phyloP scores from a whole-genome alignment of 805 yeast species.

The Yamadazyma paraphyllophila region DNA sequence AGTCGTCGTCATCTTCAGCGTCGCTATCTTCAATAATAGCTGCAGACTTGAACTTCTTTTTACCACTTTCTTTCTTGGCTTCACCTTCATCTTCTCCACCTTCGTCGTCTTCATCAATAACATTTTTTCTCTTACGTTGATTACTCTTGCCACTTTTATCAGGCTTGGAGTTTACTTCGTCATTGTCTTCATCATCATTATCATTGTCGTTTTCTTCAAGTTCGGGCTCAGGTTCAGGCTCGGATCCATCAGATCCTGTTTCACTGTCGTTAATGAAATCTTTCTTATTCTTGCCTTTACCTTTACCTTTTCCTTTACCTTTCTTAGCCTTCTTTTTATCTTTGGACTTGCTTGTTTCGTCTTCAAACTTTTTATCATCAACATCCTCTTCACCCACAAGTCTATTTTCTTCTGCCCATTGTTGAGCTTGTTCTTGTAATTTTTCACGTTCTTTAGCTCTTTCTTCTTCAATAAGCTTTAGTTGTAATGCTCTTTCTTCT shows the following conservation, averaged over 20 bases:
- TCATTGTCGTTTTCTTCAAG: slow-evolving; percentile 26
- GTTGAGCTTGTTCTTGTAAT: slow-evolving; percentile 51
- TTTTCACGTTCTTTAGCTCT: slow-evolving; percentile 44
- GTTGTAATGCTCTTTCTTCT: slow-evolving; percentile 41
- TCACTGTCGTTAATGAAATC: slow-evolving; percentile 32
- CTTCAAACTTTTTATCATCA: slow-evolving; percentile 38
- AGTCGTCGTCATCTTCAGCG: slow-evolving; percentile 36
- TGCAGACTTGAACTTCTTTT: slow-evolving; percentile 23
- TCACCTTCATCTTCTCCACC: slow-evolving; percentile 21
- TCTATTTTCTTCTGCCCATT: slow-evolving; percentile 46
- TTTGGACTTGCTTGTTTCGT: slow-evolving; percentile 21
- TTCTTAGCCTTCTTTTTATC: slow-evolving; percentile 29
- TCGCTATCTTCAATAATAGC: slow-evolving; percentile 47
- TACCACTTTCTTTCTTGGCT: slow-evolving; percentile 28
- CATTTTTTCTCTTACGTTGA: slow-evolving; percentile 23
- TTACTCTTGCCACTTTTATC: slow-evolving; percentile 6
- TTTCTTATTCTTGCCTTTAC: slow-evolving; percentile 24
- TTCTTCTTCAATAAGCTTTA: slow-evolving; percentile 46
- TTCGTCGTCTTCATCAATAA: slow-evolving; percentile 20
- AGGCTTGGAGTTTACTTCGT: slow-evolving; percentile 6
- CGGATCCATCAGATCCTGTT: slow-evolving; percentile 15
- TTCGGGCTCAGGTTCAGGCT: slow-evolving; percentile 12
- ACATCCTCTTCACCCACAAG: slow-evolving; percentile 36
- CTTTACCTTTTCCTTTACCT: slow-evolving; percentile 19
- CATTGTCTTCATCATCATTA: slow-evolving; percentile 26